These are phyloP conservation scores for Rhizopus arrhizus DNA, from an alignment of 371 early-diverging fungal genomes.

Conservation along the genomic window DNA sequence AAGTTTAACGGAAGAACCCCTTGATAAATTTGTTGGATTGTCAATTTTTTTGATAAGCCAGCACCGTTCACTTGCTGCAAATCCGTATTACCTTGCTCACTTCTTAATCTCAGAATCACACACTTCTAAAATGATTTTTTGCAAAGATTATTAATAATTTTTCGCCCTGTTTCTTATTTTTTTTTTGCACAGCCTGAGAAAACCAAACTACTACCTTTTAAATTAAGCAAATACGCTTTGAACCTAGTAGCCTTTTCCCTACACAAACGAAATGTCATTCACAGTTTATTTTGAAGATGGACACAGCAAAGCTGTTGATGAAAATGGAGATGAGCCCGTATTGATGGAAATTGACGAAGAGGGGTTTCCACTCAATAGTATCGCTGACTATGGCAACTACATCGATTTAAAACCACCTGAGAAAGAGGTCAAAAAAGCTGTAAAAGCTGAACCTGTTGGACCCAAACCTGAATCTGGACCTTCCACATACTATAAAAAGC, in stretches of 20 bases:
- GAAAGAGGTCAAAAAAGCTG: neutral
- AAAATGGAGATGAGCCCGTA: slow-evolving; percentile 13
- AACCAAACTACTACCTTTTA: too few relatives aligned
- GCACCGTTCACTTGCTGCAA: neutral
- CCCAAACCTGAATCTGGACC: slow-evolving; percentile 1
- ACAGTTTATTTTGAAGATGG: slow-evolving; percentile 16
- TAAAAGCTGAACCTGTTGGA: too few relatives aligned
- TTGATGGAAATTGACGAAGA: slow-evolving; percentile 9
- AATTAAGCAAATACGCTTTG: too few relatives aligned
- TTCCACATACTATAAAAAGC: slow-evolving; percentile 1
- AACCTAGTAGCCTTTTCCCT: too few relatives aligned
- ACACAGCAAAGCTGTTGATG: slow-evolving; percentile 6
- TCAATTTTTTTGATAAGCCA: slow-evolving; percentile 10
- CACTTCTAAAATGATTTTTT: too few relatives aligned
- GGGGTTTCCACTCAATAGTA: slow-evolving; percentile 3
- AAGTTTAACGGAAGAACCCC: slow-evolving; percentile 5
- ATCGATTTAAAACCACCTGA: slow-evolving; percentile 13
- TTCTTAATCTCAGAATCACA: too few relatives aligned
- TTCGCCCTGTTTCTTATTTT: too few relatives aligned
- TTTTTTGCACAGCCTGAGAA: too few relatives aligned
- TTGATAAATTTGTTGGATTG: slow-evolving; percentile 7
- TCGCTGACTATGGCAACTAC: slow-evolving; percentile 2
- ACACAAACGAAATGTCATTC: neutral
- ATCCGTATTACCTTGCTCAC: slow-evolving; percentile 1
- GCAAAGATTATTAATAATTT: too few relatives aligned